Evolutionary conservation across 768 basidiomycete species (phyloP).

Genomic region (Clavulina sp.): DNA sequence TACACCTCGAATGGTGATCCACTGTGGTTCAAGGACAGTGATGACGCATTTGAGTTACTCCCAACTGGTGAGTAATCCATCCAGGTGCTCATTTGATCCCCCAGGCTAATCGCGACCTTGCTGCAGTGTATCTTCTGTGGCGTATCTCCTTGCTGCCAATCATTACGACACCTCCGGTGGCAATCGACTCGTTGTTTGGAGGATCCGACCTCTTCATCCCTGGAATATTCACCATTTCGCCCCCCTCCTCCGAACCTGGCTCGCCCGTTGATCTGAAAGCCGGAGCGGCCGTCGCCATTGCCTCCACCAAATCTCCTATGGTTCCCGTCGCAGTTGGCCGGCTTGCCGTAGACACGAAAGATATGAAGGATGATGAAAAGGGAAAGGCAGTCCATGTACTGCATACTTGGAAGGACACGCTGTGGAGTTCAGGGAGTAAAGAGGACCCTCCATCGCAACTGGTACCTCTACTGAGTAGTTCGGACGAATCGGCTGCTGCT

Average conservation of each 20-base stretch:
- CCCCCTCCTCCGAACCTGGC: constrained; percentile 8
- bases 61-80: background rate
- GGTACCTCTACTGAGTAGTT: too few relatives aligned
- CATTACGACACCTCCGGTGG: constrained; percentile 51
- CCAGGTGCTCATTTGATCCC: background rate
- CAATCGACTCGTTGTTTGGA: constrained; percentile 49
- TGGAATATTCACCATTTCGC: constrained; percentile 43
- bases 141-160: constrained; percentile 52
- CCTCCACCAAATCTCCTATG: constrained; percentile 30
- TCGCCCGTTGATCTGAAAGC: constrained; percentile 3
- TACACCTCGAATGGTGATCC: background rate
- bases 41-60: background rate
- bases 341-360: constrained; percentile 39
- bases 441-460: too few relatives aligned
- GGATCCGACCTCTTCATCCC: constrained; percentile 87
- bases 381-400: constrained; percentile 62
- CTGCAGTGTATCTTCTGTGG: constrained; percentile 68
- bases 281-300: constrained; percentile 44
- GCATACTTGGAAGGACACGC: constrained; percentile 60
- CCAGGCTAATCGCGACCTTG: background rate
- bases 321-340: constrained; percentile 61
- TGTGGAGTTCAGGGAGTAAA: constrained; percentile 61
- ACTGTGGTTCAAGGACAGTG: background rate
- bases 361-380: constrained; percentile 34
- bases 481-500: too few relatives aligned